Conservation (phyloP, 257 asterid genomes). For the Lycium barbarum region DNA sequence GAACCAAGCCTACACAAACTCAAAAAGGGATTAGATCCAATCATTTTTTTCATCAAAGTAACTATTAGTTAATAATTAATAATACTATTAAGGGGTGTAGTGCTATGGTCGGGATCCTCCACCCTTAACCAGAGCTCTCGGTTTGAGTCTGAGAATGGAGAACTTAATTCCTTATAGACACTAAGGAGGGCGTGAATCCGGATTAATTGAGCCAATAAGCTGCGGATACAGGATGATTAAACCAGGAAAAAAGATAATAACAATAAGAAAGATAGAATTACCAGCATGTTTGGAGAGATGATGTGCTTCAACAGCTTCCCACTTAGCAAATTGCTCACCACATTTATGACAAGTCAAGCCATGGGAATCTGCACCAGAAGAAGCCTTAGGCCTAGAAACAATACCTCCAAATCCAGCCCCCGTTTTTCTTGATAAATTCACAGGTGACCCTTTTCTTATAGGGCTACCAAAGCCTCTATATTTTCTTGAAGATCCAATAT, state of each 20-base stretch:
- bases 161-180: too few relatives aligned
- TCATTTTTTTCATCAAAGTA: background rate
- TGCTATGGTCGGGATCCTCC: background rate
- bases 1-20: background rate
- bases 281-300: conserved; percentile 93
- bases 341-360: conserved; percentile 79
- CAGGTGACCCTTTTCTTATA: conserved; percentile 55
- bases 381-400: conserved; percentile 54
- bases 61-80: too few relatives aligned
- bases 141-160: too few relatives aligned
- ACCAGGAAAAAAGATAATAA: background rate
- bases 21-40: background rate
- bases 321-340: conserved; percentile 66
- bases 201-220: background rate
- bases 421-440: conserved; percentile 59
- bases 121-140: background rate
- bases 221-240: background rate
- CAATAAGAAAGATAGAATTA: conserved; percentile 25
- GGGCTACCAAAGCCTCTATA: conserved; percentile 58
- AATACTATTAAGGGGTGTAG: too few relatives aligned
- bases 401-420: conserved; percentile 55
- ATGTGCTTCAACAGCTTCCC: conserved; percentile 84
- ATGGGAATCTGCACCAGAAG: conserved; percentile 53
- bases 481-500: conserved; percentile 39
- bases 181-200: background rate